Percentiles rank a stretch among this genome's conserved stretches.
phyloP scores from a whole-genome alignment of 2,329 filamentous ascomycete genomes.

The Aspergillus sp. region DNA sequence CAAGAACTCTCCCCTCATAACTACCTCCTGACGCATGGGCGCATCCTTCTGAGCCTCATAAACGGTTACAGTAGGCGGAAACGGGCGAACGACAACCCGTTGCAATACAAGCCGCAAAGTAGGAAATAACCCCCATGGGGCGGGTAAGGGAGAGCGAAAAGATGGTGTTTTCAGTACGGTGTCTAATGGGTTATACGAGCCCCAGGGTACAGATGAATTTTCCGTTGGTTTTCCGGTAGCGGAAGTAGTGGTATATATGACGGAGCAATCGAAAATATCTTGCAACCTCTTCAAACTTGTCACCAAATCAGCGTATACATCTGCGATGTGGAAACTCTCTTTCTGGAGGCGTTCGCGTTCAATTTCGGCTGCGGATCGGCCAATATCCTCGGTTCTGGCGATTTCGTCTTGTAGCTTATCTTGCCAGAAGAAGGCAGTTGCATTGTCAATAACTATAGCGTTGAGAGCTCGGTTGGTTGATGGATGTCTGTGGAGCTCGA shows the following conservation, averaged over 20 bases:
- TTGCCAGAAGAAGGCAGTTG: slow-evolving; percentile 57
- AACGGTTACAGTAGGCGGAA: slow-evolving; percentile 32
- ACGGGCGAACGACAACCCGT: slow-evolving; percentile 35
- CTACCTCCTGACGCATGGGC: slow-evolving; percentile 34
- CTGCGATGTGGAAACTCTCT: slow-evolving; percentile 29
- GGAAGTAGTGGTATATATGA: slow-evolving; percentile 40
- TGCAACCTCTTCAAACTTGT: slow-evolving; percentile 37
- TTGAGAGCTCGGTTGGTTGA: slow-evolving; percentile 50
- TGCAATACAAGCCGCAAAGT: slow-evolving; percentile 38
- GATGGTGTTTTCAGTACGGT: slow-evolving; percentile 21
- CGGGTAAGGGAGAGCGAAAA: slow-evolving; percentile 35
- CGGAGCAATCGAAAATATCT: slow-evolving; percentile 35
- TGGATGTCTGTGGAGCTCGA: slow-evolving; percentile 42
- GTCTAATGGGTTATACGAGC: slow-evolving; percentile 13
- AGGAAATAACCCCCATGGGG: slow-evolving; percentile 41
- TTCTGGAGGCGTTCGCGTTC: slow-evolving; percentile 27
- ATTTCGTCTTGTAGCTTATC: slow-evolving; percentile 48
- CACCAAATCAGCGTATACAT: slow-evolving; percentile 32
- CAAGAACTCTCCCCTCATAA: slow-evolving; percentile 34
- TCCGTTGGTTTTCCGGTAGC: slow-evolving; percentile 15
- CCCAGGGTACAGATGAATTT: slow-evolving; percentile 22
- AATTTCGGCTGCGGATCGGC: slow-evolving; percentile 26
- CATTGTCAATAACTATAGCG: slow-evolving; percentile 55
- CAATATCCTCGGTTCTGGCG: slow-evolving; percentile 39
- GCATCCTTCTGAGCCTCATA: slow-evolving; percentile 37